A percentile compares a stretch with the other conserved stretches of the same genome.
These are phyloP conservation scores for Pseudopyricularia cyperi DNA, from an alignment of 2,329 filamentous ascomycete species.

Conservation along the genomic window DNA sequence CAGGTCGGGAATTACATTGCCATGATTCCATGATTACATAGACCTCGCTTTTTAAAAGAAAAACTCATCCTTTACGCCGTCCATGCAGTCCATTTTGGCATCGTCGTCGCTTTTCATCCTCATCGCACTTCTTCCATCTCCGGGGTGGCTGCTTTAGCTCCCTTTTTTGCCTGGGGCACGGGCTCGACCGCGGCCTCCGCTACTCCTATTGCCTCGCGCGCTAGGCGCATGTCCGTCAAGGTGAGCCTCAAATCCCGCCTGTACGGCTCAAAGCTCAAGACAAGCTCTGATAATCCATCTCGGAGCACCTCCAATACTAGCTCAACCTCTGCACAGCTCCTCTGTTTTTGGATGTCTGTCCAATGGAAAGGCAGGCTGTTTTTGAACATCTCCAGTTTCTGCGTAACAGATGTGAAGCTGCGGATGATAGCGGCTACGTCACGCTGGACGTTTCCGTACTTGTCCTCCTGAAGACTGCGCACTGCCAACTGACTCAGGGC, in stretches of 20 bases:
- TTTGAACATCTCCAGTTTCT: conserved; percentile 56
- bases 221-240: conserved; percentile 58
- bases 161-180: background rate
- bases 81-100: background rate
- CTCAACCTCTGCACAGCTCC: conserved; percentile 54
- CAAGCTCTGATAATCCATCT: conserved; percentile 48
- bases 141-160: background rate
- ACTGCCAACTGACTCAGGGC: conserved; percentile 57
- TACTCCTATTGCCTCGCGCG: conserved; percentile 46
- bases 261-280: conserved; percentile 64
- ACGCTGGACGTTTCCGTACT: conserved; percentile 72
- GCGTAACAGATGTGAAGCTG: conserved; percentile 55
- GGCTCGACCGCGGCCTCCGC: conserved; percentile 6
- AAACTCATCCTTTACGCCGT: background rate
- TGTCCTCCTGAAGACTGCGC: conserved; percentile 66
- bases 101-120: background rate
- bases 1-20: background rate
- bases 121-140: background rate
- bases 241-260: conserved; percentile 56
- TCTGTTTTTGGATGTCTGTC: conserved; percentile 56
- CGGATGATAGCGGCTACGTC: conserved; percentile 66
- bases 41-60: background rate
- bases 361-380: conserved; percentile 51
- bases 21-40: background rate
- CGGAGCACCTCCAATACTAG: conserved; percentile 53